phyloP scores from a whole-genome alignment of 768 basidiomycete species.

The Xerocomellus chrysenteron region DNA sequence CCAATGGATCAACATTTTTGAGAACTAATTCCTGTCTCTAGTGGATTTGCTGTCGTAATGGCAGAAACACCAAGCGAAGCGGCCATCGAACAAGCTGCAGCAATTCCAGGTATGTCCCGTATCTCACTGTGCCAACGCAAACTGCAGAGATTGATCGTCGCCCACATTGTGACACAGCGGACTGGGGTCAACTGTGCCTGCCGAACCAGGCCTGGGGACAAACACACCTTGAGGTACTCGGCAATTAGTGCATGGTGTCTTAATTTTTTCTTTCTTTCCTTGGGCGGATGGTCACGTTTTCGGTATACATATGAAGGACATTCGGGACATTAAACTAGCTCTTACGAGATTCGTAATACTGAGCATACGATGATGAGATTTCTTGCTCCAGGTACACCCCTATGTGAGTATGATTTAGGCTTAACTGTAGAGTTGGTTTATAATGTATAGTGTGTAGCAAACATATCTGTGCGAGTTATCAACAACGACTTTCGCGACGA shows the following conservation, averaged over 20 bases:
- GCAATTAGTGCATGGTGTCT: too few species aligned
- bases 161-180: slow-evolving; percentile 4
- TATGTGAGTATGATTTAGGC: not conserved
- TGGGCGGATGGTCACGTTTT: not conserved
- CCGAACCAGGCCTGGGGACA: not conserved
- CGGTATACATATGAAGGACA: not conserved
- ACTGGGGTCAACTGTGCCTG: slow-evolving; percentile 23
- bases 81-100: slow-evolving; percentile 5
- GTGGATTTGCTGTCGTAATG: slow-evolving; percentile 32
- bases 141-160: not conserved
- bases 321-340: not conserved
- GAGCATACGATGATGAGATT: not conserved
- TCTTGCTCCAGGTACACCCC: not conserved
- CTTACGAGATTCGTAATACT: not conserved
- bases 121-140: not conserved
- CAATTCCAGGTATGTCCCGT: slow-evolving; percentile 21
- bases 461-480: too few species aligned
- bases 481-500: too few species aligned
- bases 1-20: not conserved
- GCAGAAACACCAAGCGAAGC: slow-evolving; percentile 19
- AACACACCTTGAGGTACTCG: not conserved
- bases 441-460: too few species aligned
- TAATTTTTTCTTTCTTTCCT: too few species aligned
- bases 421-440: not conserved
- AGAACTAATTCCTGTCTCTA: slow-evolving; percentile 3